Conservation (phyloP, 768 basidiomycete genomes). For the Lactifluus echinatus region DNA sequence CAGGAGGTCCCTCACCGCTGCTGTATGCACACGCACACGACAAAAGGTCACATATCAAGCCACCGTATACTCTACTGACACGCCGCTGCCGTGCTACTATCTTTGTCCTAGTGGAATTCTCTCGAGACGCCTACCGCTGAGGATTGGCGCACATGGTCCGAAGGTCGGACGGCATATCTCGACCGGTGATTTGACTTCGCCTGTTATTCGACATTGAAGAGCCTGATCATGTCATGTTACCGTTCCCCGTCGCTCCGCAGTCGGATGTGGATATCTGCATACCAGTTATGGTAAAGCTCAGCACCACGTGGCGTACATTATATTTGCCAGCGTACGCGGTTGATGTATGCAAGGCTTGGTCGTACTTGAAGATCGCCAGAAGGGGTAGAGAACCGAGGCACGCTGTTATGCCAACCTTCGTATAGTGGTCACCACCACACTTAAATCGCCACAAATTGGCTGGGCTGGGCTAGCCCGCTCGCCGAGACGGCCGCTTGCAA, state of each 20-base stretch:
- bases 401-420: not conserved
- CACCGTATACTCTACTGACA: not conserved
- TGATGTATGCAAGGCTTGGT: not conserved
- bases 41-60: too few species aligned
- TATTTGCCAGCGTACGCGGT: too few species aligned
- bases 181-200: not conserved
- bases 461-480: not conserved
- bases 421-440: not conserved
- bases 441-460: not conserved
- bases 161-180: not conserved
- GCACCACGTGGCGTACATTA: not conserved
- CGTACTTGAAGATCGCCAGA: not conserved
- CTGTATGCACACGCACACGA: too few species aligned
- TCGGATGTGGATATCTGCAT: not conserved
- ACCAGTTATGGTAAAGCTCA: not conserved
- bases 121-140: not conserved
- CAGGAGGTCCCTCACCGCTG: too few species aligned
- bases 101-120: not conserved
- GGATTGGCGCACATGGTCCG: not conserved
- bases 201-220: not conserved
- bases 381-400: not conserved
- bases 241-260: not conserved
- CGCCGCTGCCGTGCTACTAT: not conserved
- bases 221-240: not conserved
- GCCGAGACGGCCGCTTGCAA: too few species aligned